These are phyloP conservation scores for Calonectria multiphialidica DNA, from an alignment of 2,329 filamentous ascomycete species.

Conservation along the genomic window DNA sequence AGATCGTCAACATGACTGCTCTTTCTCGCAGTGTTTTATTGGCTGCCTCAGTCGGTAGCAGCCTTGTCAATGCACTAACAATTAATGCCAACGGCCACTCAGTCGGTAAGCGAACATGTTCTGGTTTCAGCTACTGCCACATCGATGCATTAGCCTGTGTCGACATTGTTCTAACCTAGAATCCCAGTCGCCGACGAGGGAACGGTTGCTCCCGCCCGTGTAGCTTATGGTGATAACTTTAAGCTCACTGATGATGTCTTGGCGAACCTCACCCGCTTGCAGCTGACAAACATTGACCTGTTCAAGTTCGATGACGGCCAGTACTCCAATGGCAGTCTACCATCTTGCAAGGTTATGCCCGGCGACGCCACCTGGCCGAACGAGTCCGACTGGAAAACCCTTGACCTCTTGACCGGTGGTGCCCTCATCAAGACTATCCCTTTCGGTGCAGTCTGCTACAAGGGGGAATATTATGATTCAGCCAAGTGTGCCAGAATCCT, in stretches of 20 bases:
- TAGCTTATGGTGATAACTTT: conserved; percentile 24
- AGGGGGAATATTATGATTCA: conserved; percentile 42
- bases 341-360: conserved; percentile 48
- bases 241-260: conserved; percentile 50
- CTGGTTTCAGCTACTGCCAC: background rate
- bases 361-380: conserved; percentile 47
- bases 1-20: conserved; percentile 21
- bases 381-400: conserved; percentile 44
- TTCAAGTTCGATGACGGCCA: conserved; percentile 47
- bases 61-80: conserved; percentile 37
- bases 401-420: conserved; percentile 48
- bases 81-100: conserved; percentile 34
- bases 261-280: conserved; percentile 42
- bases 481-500: conserved; percentile 42
- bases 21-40: conserved; percentile 24
- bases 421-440: conserved; percentile 48
- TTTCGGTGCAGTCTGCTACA: conserved; percentile 47
- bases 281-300: conserved; percentile 43
- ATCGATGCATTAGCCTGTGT: background rate
- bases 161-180: conserved; percentile 1
- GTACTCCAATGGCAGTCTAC: conserved; percentile 13
- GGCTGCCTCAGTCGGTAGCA: conserved; percentile 19
- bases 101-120: conserved; percentile 31
- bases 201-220: conserved; percentile 39
- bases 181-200: conserved; percentile 32